phyloP scores from a whole-genome alignment of 106 monocot species.

The Vanilla planifolia region DNA sequence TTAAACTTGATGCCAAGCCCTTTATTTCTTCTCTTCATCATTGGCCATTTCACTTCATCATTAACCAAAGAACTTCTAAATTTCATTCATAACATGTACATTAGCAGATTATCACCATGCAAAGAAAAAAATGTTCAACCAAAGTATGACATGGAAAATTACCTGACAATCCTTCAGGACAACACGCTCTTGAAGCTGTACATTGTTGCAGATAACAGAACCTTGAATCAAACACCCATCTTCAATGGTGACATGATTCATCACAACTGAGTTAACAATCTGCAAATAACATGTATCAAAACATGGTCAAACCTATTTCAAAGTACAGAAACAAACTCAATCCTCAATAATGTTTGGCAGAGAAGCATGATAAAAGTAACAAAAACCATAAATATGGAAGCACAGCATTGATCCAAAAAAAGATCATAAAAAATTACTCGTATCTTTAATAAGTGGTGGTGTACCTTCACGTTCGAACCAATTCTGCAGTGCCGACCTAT shows the following conservation, averaged over 20 bases:
- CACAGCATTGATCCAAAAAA: no score
- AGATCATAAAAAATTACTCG: no score
- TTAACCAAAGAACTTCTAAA: no score
- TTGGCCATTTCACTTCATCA: no score
- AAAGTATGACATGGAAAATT: neutral
- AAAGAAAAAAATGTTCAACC: neutral
- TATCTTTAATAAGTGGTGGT: neutral
- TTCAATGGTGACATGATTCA: conserved; percentile 97
- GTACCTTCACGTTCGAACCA: conserved; percentile 99
- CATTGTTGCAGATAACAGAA: conserved; percentile 89
- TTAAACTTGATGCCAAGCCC: no score
- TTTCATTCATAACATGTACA: no score
- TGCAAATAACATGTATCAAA: conserved; percentile 15
- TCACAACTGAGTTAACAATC: conserved; percentile 96
- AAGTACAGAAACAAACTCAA: neutral
- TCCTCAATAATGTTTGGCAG: no score
- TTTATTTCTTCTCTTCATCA: no score
- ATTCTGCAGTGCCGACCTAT: conserved; percentile 98
- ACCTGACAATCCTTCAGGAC: conserved; percentile 97
- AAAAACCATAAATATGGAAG: no score
- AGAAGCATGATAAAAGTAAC: no score
- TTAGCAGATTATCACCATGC: neutral
- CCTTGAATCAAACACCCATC: conserved; percentile 93
- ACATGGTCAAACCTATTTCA: neutral
- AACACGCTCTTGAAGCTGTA: conserved; percentile 86